Percentiles rank a stretch among this genome's conserved stretches.
Conservation (phyloP, 176 grass and related monocot species). For the Aegilops speltoides region DNA sequence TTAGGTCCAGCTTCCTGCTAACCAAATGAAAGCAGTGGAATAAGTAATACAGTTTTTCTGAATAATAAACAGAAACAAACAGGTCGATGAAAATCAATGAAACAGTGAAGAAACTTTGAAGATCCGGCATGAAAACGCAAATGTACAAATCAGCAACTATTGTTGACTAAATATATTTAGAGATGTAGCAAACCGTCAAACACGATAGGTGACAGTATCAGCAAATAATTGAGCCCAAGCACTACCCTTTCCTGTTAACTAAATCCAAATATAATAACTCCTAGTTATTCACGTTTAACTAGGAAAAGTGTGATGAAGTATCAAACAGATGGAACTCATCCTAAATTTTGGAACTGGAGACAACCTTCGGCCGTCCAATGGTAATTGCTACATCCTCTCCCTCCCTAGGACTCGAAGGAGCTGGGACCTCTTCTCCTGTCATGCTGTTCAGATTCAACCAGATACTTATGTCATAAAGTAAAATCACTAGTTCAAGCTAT, state of each 20-base stretch:
- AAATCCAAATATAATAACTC: background rate
- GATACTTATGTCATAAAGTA: constrained; percentile 32
- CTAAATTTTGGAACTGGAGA: constrained; percentile 30
- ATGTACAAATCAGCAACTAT: constrained; percentile 13
- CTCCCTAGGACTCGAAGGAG: constrained; percentile 90
- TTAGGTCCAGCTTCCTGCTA: constrained; percentile 70
- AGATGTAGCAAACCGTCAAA: background rate
- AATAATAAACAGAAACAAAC: constrained; percentile 14
- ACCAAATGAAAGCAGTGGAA: constrained; percentile 25
- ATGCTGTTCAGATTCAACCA: constrained; percentile 80
- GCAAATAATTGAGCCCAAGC: constrained; percentile 4
- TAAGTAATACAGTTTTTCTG: background rate
- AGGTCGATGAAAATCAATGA: constrained; percentile 8
- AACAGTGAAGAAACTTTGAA: background rate
- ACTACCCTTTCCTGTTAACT: background rate
- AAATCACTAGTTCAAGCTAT: constrained; percentile 25
- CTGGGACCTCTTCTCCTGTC: constrained; percentile 90
- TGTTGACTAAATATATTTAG: constrained; percentile 10
- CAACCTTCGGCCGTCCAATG: constrained; percentile 72
- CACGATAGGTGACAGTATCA: background rate
- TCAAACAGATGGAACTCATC: background rate
- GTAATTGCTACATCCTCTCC: constrained; percentile 91
- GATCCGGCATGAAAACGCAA: background rate
- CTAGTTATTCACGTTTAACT: constrained; percentile 7
- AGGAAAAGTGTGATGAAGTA: background rate